These are phyloP conservation scores for Aaosphaeria arxii DNA, from an alignment of 2,329 filamentous ascomycete genomes.

Conservation along the genomic window DNA sequence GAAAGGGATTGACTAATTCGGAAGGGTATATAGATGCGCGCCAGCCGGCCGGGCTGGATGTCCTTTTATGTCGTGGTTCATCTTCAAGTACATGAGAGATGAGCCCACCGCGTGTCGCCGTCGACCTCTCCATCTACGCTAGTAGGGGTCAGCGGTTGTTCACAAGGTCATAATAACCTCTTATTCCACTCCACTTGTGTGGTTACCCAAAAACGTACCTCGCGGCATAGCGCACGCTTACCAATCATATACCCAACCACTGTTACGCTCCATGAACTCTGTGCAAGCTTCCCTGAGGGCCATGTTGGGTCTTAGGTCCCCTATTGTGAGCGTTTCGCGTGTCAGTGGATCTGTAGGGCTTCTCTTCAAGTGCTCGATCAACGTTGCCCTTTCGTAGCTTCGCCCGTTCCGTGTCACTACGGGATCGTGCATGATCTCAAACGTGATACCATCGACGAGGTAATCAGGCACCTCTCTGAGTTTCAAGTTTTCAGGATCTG, in stretches of 20 bases:
- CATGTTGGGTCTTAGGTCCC: constrained; percentile 78
- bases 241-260: constrained; percentile 89
- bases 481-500: constrained; percentile 43
- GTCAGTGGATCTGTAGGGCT: constrained; percentile 79
- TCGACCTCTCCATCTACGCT: constrained; percentile 7
- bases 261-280: constrained; percentile 78
- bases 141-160: constrained; percentile 1
- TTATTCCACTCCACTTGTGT: not conserved
- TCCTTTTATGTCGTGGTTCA: too few species aligned
- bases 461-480: constrained; percentile 67
- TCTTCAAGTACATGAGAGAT: not conserved
- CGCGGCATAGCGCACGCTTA: constrained; percentile 39
- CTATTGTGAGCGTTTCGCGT: constrained; percentile 64
- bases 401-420: constrained; percentile 77
- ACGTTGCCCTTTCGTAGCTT: constrained; percentile 82
- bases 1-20: too few species aligned
- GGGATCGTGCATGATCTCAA: constrained; percentile 70
- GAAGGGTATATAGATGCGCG: too few species aligned
- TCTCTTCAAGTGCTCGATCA: constrained; percentile 80
- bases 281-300: constrained; percentile 77
- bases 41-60: too few species aligned
- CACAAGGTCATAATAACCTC: not conserved
- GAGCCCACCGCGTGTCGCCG: constrained; percentile 5
- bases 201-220: constrained; percentile 8
- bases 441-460: constrained; percentile 73